Conservation (phyloP, 805 yeast species). For the Saccharomycopsis selenospora region DNA sequence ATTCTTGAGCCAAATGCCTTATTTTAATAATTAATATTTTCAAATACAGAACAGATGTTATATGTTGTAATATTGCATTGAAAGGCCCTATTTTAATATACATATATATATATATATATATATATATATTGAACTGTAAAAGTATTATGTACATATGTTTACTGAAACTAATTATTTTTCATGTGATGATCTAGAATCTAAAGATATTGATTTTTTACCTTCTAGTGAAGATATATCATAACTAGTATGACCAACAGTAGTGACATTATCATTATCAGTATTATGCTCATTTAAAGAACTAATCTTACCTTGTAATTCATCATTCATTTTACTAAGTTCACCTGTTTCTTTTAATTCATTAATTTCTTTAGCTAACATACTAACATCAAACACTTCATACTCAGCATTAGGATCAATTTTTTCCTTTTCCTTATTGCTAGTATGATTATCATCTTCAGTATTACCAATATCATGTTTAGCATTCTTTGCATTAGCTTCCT, state of each 20-base stretch:
- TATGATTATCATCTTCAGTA: no score
- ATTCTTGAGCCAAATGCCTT: no score
- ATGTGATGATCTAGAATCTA: no score
- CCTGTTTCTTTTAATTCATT: conserved; percentile 23
- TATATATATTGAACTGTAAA: no score
- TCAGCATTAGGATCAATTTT: conserved; percentile 32
- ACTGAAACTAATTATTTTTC: no score
- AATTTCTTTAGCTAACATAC: conserved; percentile 32
- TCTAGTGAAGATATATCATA: neutral
- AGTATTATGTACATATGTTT: no score
- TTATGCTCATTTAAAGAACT: neutral
- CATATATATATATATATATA: no score
- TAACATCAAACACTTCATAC: conserved; percentile 26
- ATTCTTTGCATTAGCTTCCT: conserved; percentile 55
- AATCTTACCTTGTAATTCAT: conserved; percentile 6
- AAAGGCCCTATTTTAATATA: no score
- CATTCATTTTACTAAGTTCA: conserved; percentile 13
- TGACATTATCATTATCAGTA: neutral
- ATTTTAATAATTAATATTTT: no score
- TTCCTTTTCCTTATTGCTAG: conserved; percentile 22
- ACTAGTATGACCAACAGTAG: neutral
- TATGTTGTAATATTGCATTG: no score
- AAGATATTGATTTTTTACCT: neutral
- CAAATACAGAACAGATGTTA: no score
- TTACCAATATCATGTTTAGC: no score